Evolutionary conservation across 257 asterid species (phyloP).

Genomic region (Solanum bukasovii): DNA sequence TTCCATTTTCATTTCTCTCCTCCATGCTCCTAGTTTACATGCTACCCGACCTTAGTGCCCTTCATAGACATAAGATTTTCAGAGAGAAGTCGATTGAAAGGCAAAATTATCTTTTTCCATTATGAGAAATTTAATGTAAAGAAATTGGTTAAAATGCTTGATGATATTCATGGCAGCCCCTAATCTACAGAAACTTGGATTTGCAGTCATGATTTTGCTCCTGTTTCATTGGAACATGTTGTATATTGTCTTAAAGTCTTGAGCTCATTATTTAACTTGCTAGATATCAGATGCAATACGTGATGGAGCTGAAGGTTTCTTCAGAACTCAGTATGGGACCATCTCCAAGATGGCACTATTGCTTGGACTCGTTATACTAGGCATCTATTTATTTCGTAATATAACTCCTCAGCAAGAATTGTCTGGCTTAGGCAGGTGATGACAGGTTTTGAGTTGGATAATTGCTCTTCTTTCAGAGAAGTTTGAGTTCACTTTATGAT

Average conservation of each 20-base stretch:
- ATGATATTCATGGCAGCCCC: background rate
- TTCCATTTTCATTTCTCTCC: background rate
- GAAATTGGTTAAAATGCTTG: background rate
- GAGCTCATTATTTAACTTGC: constrained; percentile 25
- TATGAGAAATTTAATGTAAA: background rate
- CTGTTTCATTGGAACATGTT: background rate
- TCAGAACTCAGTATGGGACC: constrained; percentile 92
- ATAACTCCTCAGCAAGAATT: constrained; percentile 89
- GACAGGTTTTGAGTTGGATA: background rate
- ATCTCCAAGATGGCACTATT: constrained; percentile 90
- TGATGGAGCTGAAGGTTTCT: constrained; percentile 99
- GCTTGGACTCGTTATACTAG: constrained; percentile 56
- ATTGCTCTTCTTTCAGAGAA: background rate
- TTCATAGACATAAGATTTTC: background rate
- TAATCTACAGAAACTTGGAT: background rate
- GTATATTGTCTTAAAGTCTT: constrained; percentile 1
- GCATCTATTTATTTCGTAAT: constrained; percentile 80
- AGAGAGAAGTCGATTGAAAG: background rate
- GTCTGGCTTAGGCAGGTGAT: constrained; percentile 88
- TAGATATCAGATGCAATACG: constrained; percentile 99
- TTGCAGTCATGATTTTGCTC: background rate
- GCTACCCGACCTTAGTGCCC: background rate
- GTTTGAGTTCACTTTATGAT: background rate
- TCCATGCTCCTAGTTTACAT: background rate
- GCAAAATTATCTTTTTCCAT: background rate